A percentile compares a stretch with the other conserved stretches of the same genome.
These are phyloP conservation scores for Coemansia umbellata DNA, from an alignment of 192 early-diverging fungal genomes.

Conservation along the genomic window DNA sequence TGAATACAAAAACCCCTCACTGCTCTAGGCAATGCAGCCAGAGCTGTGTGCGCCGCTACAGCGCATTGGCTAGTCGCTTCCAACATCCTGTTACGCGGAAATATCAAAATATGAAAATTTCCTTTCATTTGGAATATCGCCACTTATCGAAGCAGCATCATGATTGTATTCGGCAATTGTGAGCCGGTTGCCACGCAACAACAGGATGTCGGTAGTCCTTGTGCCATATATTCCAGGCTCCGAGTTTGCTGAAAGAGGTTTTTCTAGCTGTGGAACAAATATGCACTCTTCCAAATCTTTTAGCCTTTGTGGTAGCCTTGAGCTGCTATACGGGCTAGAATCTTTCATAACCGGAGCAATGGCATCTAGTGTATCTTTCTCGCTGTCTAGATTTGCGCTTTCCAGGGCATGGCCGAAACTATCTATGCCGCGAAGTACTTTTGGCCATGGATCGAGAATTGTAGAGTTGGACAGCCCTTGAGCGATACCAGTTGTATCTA, in stretches of 20 bases:
- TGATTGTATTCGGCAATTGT: conserved; percentile 21
- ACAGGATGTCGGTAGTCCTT: conserved; percentile 28
- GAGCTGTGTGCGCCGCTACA: too few species aligned
- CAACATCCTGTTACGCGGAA: too few species aligned
- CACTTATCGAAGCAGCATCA: neutral
- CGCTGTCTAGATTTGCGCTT: neutral
- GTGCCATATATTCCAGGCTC: conserved; percentile 19
- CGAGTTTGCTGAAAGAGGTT: neutral
- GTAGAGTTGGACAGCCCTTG: conserved; percentile 38
- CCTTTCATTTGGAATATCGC: too few species aligned
- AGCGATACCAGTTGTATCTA: neutral
- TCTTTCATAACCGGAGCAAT: conserved; percentile 15
- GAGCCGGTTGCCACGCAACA: conserved; percentile 14
- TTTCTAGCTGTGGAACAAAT: conserved; percentile 23
- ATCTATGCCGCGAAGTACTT: conserved; percentile 16
- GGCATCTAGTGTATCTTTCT: neutral
- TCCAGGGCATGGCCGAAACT: neutral
- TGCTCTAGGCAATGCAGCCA: too few species aligned
- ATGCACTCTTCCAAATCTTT: conserved; percentile 29
- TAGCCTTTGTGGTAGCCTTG: conserved; percentile 1
- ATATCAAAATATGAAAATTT: too few species aligned
- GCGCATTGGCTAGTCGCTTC: too few species aligned
- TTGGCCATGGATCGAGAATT: conserved; percentile 30
- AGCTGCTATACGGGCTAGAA: neutral
- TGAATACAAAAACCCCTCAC: too few species aligned